Percentiles rank a stretch among this genome's conserved stretches.
phyloP scores from a whole-genome alignment of 352 stramenopile species.

The Detonula confervacea region DNA sequence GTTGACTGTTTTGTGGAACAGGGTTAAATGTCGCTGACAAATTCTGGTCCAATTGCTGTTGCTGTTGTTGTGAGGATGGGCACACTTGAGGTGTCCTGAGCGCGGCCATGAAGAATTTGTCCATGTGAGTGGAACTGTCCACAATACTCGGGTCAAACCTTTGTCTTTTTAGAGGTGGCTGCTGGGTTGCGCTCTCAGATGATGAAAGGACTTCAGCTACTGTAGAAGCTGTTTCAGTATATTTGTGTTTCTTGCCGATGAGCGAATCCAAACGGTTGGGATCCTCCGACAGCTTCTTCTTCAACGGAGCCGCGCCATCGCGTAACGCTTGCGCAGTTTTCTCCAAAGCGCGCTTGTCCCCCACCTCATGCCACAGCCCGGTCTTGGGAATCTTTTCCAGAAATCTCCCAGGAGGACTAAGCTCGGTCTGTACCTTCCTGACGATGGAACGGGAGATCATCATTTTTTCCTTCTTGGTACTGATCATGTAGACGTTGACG shows the following conservation, averaged over 20 bases:
- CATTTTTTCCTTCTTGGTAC: constrained; percentile 79
- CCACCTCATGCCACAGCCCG: constrained; percentile 69
- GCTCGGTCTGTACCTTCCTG: constrained; percentile 42
- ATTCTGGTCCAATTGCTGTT: too few relatives aligned
- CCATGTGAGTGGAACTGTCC: too few relatives aligned
- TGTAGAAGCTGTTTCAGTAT: not conserved
- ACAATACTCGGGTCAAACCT: too few relatives aligned
- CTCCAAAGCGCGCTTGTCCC: constrained; percentile 69
- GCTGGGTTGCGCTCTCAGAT: not conserved
- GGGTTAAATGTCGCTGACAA: too few relatives aligned
- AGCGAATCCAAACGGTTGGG: constrained; percentile 5
- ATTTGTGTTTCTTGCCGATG: not conserved
- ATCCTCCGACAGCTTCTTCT: constrained; percentile 70
- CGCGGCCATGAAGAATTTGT: too few relatives aligned
- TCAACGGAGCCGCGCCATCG: constrained; percentile 67
- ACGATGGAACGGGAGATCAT: constrained; percentile 73
- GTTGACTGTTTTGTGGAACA: too few relatives aligned
- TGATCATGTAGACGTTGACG: constrained; percentile 67
- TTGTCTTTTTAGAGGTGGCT: too few relatives aligned
- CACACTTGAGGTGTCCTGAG: too few relatives aligned
- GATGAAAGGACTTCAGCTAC: not conserved
- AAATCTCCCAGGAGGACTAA: constrained; percentile 69
- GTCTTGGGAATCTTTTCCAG: constrained; percentile 66
- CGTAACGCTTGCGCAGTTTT: constrained; percentile 79
- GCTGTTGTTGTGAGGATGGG: too few relatives aligned